Conservation (phyloP, 2,329 filamentous ascomycete genomes). For the Trichoderma hamatum region DNA sequence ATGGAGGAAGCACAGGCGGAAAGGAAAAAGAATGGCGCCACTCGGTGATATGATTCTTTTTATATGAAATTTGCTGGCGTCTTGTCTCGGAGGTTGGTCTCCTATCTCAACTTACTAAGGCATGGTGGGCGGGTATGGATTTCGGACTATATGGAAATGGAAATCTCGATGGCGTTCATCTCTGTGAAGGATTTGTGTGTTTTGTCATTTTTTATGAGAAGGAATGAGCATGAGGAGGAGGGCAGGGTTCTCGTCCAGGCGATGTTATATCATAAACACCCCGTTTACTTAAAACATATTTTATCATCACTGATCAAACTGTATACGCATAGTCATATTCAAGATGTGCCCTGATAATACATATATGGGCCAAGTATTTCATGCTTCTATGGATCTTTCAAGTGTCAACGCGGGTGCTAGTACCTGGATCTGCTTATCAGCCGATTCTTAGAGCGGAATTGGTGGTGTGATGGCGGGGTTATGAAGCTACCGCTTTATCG, state of each 20-base stretch:
- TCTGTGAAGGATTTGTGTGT: conserved; percentile 21
- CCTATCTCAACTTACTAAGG: conserved; percentile 29
- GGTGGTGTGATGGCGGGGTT: conserved; percentile 23
- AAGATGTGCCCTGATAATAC: background rate
- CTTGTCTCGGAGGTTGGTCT: conserved; percentile 31
- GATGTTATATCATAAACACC: conserved; percentile 7
- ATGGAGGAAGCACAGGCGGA: conserved; percentile 50
- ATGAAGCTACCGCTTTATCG: conserved; percentile 30
- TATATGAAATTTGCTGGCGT: conserved; percentile 30
- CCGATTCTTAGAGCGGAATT: background rate
- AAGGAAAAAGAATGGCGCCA: conserved; percentile 29
- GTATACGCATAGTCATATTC: conserved; percentile 20
- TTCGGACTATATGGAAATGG: conserved; percentile 32
- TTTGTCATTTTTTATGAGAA: background rate
- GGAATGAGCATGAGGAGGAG: conserved; percentile 5
- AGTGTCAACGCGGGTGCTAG: background rate
- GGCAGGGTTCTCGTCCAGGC: background rate
- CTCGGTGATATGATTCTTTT: conserved; percentile 28
- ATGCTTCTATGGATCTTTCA: background rate
- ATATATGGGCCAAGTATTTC: background rate
- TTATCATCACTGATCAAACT: conserved; percentile 11
- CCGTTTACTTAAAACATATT: conserved; percentile 4
- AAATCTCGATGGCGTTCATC: conserved; percentile 38
- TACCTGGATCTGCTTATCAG: background rate
- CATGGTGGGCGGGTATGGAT: conserved; percentile 31